These are phyloP conservation scores for Incumbomyces delicatus DNA, from an alignment of 2,329 filamentous ascomycete genomes.

Conservation along the genomic window DNA sequence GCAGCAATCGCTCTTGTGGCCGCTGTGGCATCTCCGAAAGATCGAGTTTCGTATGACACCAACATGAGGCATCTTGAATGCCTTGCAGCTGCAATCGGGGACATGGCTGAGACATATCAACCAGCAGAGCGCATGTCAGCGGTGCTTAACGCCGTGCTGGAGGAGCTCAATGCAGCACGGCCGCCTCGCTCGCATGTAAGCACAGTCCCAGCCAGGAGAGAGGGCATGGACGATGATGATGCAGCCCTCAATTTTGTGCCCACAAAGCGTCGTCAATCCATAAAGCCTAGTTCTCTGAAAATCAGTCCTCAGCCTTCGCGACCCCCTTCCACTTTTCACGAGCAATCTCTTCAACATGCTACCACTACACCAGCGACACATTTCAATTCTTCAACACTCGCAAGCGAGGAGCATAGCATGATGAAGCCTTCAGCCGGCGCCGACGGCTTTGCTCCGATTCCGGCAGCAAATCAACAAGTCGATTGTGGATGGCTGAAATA, in stretches of 20 bases:
- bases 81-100: constrained; percentile 41
- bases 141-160: constrained; percentile 44
- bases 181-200: background rate
- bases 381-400: too few species aligned
- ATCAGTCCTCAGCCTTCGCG: background rate
- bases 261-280: constrained; percentile 1
- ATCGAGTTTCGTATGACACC: constrained; percentile 29
- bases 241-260: background rate
- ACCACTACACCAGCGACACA: too few species aligned
- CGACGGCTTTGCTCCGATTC: too few species aligned
- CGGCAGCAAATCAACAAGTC: too few species aligned
- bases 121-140: constrained; percentile 46
- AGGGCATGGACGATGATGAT: background rate
- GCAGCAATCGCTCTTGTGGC: constrained; percentile 47
- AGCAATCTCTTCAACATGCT: too few species aligned
- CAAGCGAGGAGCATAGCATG: too few species aligned
- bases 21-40: constrained; percentile 30
- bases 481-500: too few species aligned
- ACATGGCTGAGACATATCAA: constrained; percentile 45
- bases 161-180: constrained; percentile 29
- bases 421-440: too few species aligned
- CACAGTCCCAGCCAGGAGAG: constrained; percentile 4
- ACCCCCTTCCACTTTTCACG: too few species aligned
- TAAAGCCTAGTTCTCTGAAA: background rate
- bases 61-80: constrained; percentile 45